A percentile compares a stretch with the other conserved stretches of the same genome.
These are phyloP conservation scores for Tulasnella calospora DNA, from an alignment of 768 basidiomycete genomes.

Conservation along the genomic window DNA sequence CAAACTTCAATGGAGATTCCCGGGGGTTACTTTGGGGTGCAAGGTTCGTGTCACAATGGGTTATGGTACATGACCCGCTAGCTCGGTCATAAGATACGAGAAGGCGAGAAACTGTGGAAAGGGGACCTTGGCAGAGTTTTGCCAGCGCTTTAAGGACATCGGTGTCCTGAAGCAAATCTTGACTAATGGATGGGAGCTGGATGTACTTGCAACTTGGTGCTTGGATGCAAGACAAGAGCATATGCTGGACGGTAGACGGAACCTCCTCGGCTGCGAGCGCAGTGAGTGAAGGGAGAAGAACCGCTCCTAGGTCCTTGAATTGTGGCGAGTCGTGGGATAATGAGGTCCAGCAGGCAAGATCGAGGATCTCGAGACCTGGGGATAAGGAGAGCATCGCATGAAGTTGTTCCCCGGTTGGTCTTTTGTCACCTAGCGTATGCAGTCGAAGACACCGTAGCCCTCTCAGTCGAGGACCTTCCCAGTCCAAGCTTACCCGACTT, in stretches of 20 bases:
- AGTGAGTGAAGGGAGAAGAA: not conserved
- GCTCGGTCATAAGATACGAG: not conserved
- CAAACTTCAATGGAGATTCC: not conserved
- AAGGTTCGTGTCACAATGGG: not conserved
- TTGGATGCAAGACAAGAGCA: not conserved
- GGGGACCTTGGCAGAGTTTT: not conserved
- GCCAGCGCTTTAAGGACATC: not conserved
- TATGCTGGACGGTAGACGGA: not conserved
- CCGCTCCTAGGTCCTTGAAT: not conserved
- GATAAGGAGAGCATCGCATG: not conserved
- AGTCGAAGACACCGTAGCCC: not conserved
- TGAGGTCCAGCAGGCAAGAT: not conserved
- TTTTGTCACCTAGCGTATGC: not conserved
- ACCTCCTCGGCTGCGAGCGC: not conserved
- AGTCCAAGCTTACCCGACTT: not conserved
- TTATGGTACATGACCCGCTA: not conserved
- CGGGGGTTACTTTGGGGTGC: not conserved
- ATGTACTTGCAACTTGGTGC: not conserved
- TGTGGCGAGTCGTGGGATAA: not conserved
- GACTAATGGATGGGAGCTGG: not conserved
- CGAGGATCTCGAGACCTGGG: not conserved
- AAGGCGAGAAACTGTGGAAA: not conserved
- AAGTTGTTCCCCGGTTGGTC: not conserved
- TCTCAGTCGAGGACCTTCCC: not conserved
- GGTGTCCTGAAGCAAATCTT: not conserved